Evolutionary conservation across 2,329 filamentous ascomycete genomes (phyloP), one percentile per base, ranked within the genome.

Genomic region (Monosporascus ibericus): DNA sequence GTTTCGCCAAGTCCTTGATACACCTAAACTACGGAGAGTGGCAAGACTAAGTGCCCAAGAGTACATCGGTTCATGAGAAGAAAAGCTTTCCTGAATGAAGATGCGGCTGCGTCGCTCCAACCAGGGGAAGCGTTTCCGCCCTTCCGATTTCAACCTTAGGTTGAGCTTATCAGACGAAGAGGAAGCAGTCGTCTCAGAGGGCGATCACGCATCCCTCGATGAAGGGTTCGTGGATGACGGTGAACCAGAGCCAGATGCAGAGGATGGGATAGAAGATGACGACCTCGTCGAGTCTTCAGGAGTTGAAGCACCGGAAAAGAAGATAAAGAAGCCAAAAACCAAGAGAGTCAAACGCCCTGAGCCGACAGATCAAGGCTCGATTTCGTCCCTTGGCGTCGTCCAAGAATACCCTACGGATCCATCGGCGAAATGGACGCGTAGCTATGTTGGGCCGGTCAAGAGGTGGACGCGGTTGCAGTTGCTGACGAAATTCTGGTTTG

Each of bases 31-130:
- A 11, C 11, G 4, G 11, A 11, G 30, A 14, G 30, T 34, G 11
- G 2, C 30, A 14, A 34, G 30, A 34, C 30, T 34, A 34, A 34
- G 30, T 34, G 30, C 30, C 24, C 18, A 42, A 40, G 27, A 53
- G 48, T 51, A 37, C 38, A 27, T 44, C 42, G 25, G 9, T 49
- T n/a, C 24, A 38, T 36, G 20, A 22, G 22, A 25, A 48, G 30
- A 48, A 20, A 15, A 42, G 14, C 9, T 42, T 18, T 20, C 39
- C 14, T 14, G 39, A 42, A 18, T 42, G 11, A 49, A 49, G 40
- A 68, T 68, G 66, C 59, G 60, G 50, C 62, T 65, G 48, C 62
- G 65, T 52, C 58, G 60, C 54, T 63, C 64, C 52, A 67, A 68
- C 47, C 58, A 60, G 39, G 51, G 51, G 20, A 67, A 65, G 52